phyloP scores from a whole-genome alignment of 305 asterid species.

The Solanum hybrid region DNA sequence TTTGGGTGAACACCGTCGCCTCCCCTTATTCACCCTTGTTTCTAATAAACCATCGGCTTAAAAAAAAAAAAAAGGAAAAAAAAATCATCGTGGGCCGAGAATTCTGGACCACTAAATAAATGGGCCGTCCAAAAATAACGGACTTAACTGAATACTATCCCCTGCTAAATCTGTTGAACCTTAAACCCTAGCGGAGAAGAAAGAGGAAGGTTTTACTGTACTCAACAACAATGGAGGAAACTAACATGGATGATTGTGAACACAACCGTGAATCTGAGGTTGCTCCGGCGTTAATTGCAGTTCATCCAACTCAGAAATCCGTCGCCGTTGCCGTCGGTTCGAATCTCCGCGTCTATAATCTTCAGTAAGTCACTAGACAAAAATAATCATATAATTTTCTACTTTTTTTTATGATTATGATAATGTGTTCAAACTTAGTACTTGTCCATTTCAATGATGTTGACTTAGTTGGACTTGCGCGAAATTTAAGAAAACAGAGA shows the following conservation, averaged over 20 bases:
- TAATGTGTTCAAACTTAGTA: background rate
- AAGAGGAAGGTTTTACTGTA: background rate
- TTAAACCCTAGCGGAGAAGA: background rate
- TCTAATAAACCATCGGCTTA: background rate
- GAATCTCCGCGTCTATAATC: conserved; percentile 65
- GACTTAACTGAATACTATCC: background rate
- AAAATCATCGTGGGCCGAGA: background rate
- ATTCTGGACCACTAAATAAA: background rate
- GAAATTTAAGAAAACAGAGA: background rate
- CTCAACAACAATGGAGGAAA: conserved; percentile 40
- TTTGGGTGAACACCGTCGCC: background rate
- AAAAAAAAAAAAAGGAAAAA: too few relatives aligned
- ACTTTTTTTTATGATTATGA: background rate
- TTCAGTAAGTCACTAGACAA: conserved; percentile 28
- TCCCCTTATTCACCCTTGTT: background rate
- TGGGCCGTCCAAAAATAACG: background rate
- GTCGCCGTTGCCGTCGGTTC: conserved; percentile 61
- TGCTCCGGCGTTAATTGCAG: conserved; percentile 69
- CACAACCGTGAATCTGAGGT: conserved; percentile 63
- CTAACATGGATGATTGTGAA: conserved; percentile 47
- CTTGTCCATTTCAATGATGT: background rate
- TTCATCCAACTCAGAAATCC: conserved; percentile 55
- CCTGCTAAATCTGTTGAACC: background rate
- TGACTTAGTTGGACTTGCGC: background rate
- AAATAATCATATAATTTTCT: background rate